These are phyloP conservation scores for Nissolia schottii DNA, from an alignment of 306 rosid species.

Conservation along the genomic window DNA sequence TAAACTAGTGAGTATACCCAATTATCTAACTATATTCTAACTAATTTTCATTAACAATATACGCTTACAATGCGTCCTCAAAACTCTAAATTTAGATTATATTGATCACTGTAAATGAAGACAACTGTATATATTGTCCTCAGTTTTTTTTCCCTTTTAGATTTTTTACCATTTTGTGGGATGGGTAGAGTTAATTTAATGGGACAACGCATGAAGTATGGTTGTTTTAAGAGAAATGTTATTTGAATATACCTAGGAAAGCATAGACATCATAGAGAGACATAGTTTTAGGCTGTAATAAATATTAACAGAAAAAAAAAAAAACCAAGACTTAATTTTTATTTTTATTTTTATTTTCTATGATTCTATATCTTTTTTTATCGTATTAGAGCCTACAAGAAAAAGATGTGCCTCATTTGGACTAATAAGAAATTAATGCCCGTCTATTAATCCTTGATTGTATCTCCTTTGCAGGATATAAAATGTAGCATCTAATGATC, in stretches of 20 bases:
- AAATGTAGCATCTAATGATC: slow-evolving; percentile 26
- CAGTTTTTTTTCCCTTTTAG: neutral
- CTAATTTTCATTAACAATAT: no score
- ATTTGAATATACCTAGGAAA: no score
- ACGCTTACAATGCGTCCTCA: no score
- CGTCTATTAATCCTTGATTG: neutral
- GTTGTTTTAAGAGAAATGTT: neutral
- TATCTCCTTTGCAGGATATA: slow-evolving; percentile 29
- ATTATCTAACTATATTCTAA: no score
- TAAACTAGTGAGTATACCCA: no score
- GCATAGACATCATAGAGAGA: no score
- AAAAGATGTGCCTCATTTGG: neutral
- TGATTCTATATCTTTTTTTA: neutral
- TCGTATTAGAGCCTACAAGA: neutral
- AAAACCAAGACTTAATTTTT: no score
- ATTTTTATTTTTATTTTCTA: neutral
- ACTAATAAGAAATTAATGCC: neutral
- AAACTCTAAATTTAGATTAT: no score
- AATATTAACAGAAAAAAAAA: no score
- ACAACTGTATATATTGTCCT: no score
- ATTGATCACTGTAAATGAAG: no score
- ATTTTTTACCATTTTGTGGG: neutral
- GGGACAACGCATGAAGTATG: neutral
- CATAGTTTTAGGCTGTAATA: no score
- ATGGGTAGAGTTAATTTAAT: neutral